Base-by-base conservation (phyloP, 805 yeast genomes). In the Candida bentonensis region DNA sequence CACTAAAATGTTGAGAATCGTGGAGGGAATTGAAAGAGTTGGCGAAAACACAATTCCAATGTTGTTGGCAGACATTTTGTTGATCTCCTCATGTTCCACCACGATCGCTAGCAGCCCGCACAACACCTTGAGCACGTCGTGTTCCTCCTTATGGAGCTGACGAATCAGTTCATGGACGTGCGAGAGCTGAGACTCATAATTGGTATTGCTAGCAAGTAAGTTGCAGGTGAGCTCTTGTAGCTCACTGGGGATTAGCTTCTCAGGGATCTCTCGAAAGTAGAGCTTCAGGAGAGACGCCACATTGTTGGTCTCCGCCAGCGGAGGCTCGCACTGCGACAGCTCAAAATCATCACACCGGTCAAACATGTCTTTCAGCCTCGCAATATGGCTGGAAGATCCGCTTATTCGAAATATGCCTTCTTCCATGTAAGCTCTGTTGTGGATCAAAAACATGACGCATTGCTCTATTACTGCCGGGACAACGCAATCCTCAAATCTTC, bases 341-440 rank as follows among this genome's bases (percentile, higher is more conserved):
- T 85, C 86, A 42, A 84, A 65, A 56, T 86, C 95, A 48, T 70
- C 70, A 3, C 71, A 66, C 9, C 57, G 64, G 57, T 87, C 84
- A 65, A 86, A 88, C 39, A 65, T 67, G 39, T 79, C 82, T 52
- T 82, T 82, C 44, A 88, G 66, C 27, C 70, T 71, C 45, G 82
- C 73, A 22, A 88, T 86, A 43, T 80, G 71, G 1, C 86, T 72
- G 45, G 87, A 81, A 28, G 94, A 84, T 3, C 97, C 97, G 61
- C 88, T 84, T 46, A 88, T 65, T 50, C 97, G 69, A 64, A 88
- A 88, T 3, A 88, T 74, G n/a, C 97, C 97, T 56, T 87, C 95
- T 59, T 84, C 89, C 50, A 74, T 74, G 20, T 80, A 67, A 1
- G 94, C 95, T 22, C 79, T 78, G 22, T 78, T 72, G 39, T 67